Conservation (phyloP, 2,329 filamentous ascomycete genomes). For the Ophiostoma ips region DNA sequence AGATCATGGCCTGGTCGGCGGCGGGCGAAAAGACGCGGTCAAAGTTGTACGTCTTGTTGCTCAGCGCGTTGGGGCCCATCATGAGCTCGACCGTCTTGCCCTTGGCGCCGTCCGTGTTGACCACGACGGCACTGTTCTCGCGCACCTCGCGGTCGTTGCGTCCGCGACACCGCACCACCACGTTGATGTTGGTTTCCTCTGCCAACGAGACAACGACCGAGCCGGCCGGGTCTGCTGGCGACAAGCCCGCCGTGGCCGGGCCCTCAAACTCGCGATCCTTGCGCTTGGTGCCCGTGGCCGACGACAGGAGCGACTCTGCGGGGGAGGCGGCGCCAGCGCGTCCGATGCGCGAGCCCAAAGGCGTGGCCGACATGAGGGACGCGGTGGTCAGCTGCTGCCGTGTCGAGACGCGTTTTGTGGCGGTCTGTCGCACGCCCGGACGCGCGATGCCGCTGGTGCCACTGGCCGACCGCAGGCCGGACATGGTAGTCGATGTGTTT, state of each 20-base stretch:
- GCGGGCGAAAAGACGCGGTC: slow-evolving; percentile 95
- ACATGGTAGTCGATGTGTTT: slow-evolving; percentile 13
- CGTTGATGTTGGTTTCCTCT: slow-evolving; percentile 93
- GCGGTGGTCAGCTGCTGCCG: slow-evolving; percentile 12
- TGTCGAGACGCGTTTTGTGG: slow-evolving; percentile 15
- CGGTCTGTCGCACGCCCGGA: slow-evolving; percentile 17
- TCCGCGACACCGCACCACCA: slow-evolving; percentile 87
- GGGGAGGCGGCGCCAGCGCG: slow-evolving; percentile 48
- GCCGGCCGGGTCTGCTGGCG: slow-evolving; percentile 23
- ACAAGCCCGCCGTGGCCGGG: slow-evolving; percentile 18
- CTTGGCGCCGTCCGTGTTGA: slow-evolving; percentile 76
- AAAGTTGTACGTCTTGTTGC: slow-evolving; percentile 93
- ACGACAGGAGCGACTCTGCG: slow-evolving; percentile 52
- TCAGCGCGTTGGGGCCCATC: slow-evolving; percentile 84
- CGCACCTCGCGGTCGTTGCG: slow-evolving; percentile 83
- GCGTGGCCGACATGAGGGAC: background rate
- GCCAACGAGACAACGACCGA: slow-evolving; percentile 23
- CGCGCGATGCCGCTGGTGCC: slow-evolving; percentile 14
- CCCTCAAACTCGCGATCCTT: slow-evolving; percentile 72
- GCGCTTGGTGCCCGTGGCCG: slow-evolving; percentile 54
- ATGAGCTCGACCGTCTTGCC: slow-evolving; percentile 72
- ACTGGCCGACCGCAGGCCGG: slow-evolving; percentile 9
- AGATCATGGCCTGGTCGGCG: slow-evolving; percentile 85
- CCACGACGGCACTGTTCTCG: slow-evolving; percentile 89
- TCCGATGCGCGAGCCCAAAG: slow-evolving; percentile 17